Base-by-base conservation (phyloP, 192 early-diverging fungal species). In the Mortierella claussenii region DNA sequence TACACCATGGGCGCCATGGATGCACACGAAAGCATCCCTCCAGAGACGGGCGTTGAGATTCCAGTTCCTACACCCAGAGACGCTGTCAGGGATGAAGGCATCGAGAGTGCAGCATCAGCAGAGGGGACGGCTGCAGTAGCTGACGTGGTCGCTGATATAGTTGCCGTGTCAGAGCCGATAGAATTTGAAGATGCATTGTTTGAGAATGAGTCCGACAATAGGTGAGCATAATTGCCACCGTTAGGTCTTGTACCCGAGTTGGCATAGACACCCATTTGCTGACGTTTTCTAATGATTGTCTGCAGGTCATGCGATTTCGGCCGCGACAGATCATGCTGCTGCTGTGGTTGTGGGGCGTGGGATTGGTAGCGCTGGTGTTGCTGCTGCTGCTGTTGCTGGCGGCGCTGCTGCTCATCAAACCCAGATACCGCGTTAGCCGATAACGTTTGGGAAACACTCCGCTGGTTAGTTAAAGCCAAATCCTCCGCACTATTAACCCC, bases 221-320 rank as follows among this genome's bases (percentile, higher is more conserved):
- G 36, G 1, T 21, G 17, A 2, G 46, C 42, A 49, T 23, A 24
- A 60, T 44, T 59, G 28, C 68, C 59, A n/a, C 59, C 59, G 44
- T 61, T 69, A 2, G 52, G 68, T 27, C 48, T 47, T 37, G 60
- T 60, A 18, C 69, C 69, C 9, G 55, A 43, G 9, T 34, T 49
- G 4, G 53, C 73, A 50, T 58, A 71, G 13, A 63, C 44, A 3
- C 73, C 64, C 64, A 66, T 65, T 28, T 76, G 73, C 9, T 61
- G 63, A 4, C 73, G 57, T 36, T 61, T 76, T 11, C 45, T 33
- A 32, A 76, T 62, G 45, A 67, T 67, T 5, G 56, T 20, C 17
- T 60, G 50, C 27, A 76, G 42, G 17, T 67, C 53, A n/a, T 76
- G 73, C 6, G 43, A 42, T 53, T 62, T 76, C 27, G 67, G 52